These are phyloP conservation scores for Venturia effusa DNA, from an alignment of 2,329 filamentous ascomycete genomes.

Conservation along the genomic window DNA sequence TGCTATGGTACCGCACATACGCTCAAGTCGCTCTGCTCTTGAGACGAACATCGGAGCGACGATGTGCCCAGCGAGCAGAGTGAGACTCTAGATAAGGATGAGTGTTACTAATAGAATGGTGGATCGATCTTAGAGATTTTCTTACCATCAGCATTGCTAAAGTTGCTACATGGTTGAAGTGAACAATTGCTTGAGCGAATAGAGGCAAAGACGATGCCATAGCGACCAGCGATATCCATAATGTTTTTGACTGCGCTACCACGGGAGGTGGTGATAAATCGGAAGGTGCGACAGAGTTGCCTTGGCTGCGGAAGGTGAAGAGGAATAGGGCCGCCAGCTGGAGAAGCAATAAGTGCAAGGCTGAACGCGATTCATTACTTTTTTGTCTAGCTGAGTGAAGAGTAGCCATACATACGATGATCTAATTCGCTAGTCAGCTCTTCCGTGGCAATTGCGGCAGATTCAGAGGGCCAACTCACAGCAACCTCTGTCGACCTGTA, in stretches of 20 bases:
- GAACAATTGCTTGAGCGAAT: constrained; percentile 21
- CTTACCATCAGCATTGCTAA: constrained; percentile 22
- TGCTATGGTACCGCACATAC: constrained; percentile 4
- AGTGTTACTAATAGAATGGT: neutral
- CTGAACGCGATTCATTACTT: neutral
- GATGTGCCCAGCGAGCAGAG: neutral
- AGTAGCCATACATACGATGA: neutral
- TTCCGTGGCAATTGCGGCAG: neutral
- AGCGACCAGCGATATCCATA: neutral
- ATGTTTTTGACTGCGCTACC: neutral
- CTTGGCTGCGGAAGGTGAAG: neutral
- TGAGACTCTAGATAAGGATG: neutral
- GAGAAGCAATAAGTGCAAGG: neutral
- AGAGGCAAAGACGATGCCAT: constrained; percentile 19
- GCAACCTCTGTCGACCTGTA: neutral
- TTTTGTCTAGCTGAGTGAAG: neutral
- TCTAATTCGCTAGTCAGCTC: neutral
- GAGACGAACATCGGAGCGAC: constrained; percentile 11
- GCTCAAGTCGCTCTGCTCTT: constrained; percentile 8
- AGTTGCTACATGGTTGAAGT: constrained; percentile 21
- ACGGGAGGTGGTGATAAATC: neutral
- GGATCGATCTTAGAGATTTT: neutral
- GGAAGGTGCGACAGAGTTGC: neutral
- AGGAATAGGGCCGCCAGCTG: neutral
- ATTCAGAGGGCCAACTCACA: neutral